phyloP scores from a whole-genome alignment of 768 basidiomycete genomes.

The Lentinula aciculospora region DNA sequence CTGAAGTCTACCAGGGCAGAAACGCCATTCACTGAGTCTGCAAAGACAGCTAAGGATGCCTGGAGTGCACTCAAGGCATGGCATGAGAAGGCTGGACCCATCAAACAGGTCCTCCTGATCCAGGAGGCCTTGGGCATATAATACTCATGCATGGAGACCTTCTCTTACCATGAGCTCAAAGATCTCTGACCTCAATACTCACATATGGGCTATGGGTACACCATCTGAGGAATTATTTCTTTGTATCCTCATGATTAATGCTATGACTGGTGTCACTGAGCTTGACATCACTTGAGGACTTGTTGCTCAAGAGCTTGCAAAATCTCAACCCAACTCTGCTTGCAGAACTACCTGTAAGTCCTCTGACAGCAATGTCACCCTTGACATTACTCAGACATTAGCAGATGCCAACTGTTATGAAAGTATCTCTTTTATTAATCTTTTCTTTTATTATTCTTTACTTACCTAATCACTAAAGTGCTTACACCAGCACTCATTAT shows the following conservation, averaged over 20 bases:
- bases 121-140: constrained; percentile 10
- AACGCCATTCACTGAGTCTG: neutral
- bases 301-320: constrained; percentile 11
- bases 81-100: constrained; percentile 14
- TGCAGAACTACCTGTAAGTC: constrained; percentile 12
- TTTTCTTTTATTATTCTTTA: no score
- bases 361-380: neutral
- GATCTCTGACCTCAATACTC: constrained; percentile 10
- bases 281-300: constrained; percentile 8
- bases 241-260: constrained; percentile 11
- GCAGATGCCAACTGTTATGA: no score
- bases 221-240: constrained; percentile 11
- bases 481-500: no score
- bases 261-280: constrained; percentile 6
- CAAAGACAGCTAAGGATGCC: neutral
- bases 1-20: neutral
- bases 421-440: no score
- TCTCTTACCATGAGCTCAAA: neutral
- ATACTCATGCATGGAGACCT: neutral
- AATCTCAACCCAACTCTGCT: constrained; percentile 23
- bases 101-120: constrained; percentile 15
- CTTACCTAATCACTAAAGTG: no score
- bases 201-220: constrained; percentile 14
- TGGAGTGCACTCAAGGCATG: constrained; percentile 12
- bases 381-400: neutral